phyloP scores from a whole-genome alignment of 345 rosid species.

The Lumnitzera littorea region DNA sequence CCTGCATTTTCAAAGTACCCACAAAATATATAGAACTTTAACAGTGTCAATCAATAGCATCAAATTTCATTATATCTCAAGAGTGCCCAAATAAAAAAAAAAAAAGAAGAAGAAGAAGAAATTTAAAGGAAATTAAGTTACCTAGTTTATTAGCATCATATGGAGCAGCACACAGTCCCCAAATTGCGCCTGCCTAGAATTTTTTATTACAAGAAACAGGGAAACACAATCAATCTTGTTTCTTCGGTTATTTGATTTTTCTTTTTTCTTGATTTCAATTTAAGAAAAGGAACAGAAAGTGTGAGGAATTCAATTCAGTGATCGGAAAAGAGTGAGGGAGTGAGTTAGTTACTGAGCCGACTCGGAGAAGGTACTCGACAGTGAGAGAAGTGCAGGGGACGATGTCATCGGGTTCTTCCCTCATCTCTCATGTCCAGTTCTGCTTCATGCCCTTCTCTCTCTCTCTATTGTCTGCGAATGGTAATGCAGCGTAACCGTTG shows the following conservation, averaged over 20 bases:
- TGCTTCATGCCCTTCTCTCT: not conserved
- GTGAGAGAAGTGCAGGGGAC: constrained; percentile 79
- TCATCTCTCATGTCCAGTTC: constrained; percentile 33
- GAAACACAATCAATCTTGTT: not conserved
- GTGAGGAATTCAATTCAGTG: not conserved
- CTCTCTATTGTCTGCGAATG: too few species aligned
- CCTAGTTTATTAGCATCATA: constrained; percentile 54
- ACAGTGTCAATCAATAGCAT: too few species aligned
- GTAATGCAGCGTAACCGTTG: too few species aligned
- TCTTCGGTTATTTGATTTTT: too few species aligned
- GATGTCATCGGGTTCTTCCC: constrained; percentile 35
- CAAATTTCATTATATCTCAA: not conserved
- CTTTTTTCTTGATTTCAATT: too few species aligned
- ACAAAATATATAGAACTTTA: too few species aligned
- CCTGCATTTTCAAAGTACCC: constrained; percentile 26
- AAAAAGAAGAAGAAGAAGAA: not conserved
- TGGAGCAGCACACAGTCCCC: constrained; percentile 66
- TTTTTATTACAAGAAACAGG: not conserved
- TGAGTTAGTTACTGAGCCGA: constrained; percentile 40
- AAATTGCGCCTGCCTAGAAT: constrained; percentile 66
- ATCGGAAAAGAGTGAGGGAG: not conserved
- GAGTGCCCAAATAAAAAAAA: not conserved
- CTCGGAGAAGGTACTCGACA: constrained; percentile 54
- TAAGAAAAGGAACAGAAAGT: not conserved
- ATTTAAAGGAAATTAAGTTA: not conserved